These are phyloP conservation scores for Aspergillus taichungensis DNA, from an alignment of 495 filamentous ascomycete genomes.

Conservation along the genomic window DNA sequence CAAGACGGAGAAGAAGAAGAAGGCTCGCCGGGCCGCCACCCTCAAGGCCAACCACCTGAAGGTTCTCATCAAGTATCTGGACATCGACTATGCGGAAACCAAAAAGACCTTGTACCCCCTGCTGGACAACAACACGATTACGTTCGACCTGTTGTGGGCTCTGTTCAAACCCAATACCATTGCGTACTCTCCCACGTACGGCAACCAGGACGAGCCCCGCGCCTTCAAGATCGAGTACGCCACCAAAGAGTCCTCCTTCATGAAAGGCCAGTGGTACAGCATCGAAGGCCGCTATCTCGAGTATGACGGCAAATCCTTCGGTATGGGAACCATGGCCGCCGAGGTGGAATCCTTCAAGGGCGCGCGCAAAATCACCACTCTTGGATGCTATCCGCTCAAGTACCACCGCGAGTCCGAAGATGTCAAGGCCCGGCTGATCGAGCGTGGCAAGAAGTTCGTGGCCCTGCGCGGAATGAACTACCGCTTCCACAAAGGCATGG, in stretches of 20 bases:
- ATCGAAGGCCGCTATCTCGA: constrained; percentile 81
- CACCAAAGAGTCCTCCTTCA: constrained; percentile 59
- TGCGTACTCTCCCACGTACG: constrained; percentile 73
- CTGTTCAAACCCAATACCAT: constrained; percentile 87
- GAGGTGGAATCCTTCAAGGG: constrained; percentile 77
- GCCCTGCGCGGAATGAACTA: constrained; percentile 75
- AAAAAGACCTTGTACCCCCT: constrained; percentile 80
- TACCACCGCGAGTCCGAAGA: constrained; percentile 70
- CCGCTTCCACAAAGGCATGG: constrained; percentile 70
- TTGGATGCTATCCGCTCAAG: constrained; percentile 70
- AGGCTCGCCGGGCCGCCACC: constrained; percentile 48
- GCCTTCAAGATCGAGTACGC: constrained; percentile 86
- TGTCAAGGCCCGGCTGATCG: constrained; percentile 59
- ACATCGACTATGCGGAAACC: constrained; percentile 68
- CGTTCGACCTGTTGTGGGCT: constrained; percentile 85
- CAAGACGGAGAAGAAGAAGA: constrained; percentile 58
- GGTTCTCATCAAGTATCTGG: constrained; percentile 70
- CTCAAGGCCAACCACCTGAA: constrained; percentile 58
- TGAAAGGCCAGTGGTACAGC: constrained; percentile 71
- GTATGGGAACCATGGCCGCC: constrained; percentile 58
- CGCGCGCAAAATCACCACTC: constrained; percentile 69
- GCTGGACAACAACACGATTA: constrained; percentile 76
- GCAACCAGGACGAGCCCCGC: constrained; percentile 68
- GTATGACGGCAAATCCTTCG: constrained; percentile 71
- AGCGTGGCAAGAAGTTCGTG: constrained; percentile 82